Base-by-base conservation (phyloP, 768 basidiomycete genomes). In the Lyophyllum semitale region DNA sequence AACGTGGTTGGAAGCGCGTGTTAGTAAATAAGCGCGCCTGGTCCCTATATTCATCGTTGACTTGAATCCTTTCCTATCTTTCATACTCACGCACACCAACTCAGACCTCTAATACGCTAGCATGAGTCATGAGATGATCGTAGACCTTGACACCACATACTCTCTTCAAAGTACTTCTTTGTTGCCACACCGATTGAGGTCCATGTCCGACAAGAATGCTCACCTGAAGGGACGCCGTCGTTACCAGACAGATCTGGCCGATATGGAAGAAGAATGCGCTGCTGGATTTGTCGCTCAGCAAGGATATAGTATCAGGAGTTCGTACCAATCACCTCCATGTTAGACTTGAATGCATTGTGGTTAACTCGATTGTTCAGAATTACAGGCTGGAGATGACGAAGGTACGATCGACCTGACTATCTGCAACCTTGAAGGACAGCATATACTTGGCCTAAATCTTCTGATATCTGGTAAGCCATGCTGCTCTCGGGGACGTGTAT, bases 311-410 rank as follows among this genome's bases (percentile, higher is more conserved):
- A 54, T 84, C 26, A 71, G 70, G 51, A 70, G 84, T 84, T 57
- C 38, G 76, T 68, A 18, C 20, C 33, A 26, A 27, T 25, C 22
- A 12, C 12, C n/a, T 40, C n/a, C n/a, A n/a, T n/a, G n/a, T n/a
- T n/a, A n/a, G n/a, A n/a, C n/a, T n/a, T n/a, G n/a, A n/a, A n/a
- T 23, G 15, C 41, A 12, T 57, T 56, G n/a, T n/a, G n/a, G n/a
- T n/a, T 29, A 50, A n/a, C 38, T 42, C 22, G 17, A 13, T 15
- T 18, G 44, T 17, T 15, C 63, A 89, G 86, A 68, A 48, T 63
- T 85, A n/a, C 65, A 70, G 26, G 42, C 74, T 23, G 85, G 85
- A 25, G 85, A 87, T 25, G 86, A 88, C 47, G 86, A 88, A 58
- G 85, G 84, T 15, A 75, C 79, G n/a, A 68, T 89, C n/a, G 77